Evolutionary conservation across 1,284 basidiomycete genomes (phyloP).

Genomic region (Trametes versicolor): DNA sequence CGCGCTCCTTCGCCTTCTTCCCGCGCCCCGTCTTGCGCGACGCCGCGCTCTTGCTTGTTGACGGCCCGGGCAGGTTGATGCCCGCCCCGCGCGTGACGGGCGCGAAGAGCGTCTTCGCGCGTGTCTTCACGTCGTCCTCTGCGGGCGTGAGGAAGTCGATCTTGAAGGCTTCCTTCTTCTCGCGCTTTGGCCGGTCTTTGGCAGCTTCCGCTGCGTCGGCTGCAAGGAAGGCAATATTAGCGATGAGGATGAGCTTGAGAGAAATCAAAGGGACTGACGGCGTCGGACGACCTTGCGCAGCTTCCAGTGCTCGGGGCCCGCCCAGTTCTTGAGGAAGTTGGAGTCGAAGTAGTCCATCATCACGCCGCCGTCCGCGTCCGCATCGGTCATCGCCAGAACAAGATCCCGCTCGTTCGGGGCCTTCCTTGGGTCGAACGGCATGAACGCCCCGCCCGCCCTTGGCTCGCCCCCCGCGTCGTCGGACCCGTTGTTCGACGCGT

Average conservation of each 20-base stretch:
- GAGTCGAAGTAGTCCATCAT: conserved; percentile 97
- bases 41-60: conserved; percentile 48
- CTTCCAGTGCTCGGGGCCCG: conserved; percentile 99
- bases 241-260: too few relatives aligned
- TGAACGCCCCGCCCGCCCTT: conserved; percentile 59
- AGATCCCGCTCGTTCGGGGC: conserved; percentile 80
- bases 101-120: conserved; percentile 85
- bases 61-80: conserved; percentile 75
- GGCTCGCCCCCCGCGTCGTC: conserved; percentile 40
- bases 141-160: conserved; percentile 85
- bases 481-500: conserved; percentile 51
- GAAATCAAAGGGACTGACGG: conserved; percentile 58
- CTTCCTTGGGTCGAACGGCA: conserved; percentile 84
- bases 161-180: conserved; percentile 88
- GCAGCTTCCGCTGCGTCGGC: conserved; percentile 60
- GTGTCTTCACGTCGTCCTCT: conserved; percentile 74
- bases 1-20: conserved; percentile 58
- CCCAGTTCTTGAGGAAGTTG: conserved; percentile 94
- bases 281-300: conserved; percentile 79
- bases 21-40: conserved; percentile 47
- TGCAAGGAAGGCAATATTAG: conserved; percentile 34
- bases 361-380: conserved; percentile 62
- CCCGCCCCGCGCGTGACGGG: conserved; percentile 71
- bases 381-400: conserved; percentile 85
- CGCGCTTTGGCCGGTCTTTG: conserved; percentile 65